Evolutionary conservation across 768 basidiomycete genomes (phyloP).

Genomic region (Boletus insuetus): DNA sequence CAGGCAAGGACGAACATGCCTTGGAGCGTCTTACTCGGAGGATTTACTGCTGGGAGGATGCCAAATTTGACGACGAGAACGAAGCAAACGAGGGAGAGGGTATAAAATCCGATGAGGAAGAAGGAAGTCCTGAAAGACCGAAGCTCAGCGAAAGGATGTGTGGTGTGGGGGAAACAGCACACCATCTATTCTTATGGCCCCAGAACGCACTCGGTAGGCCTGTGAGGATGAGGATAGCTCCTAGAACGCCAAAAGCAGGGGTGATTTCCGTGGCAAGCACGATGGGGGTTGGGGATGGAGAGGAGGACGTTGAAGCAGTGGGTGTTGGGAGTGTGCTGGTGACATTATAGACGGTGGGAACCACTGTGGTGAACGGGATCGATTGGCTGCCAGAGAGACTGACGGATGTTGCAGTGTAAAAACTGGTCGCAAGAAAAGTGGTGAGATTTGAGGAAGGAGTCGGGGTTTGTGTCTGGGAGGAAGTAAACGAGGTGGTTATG

Average conservation of each 20-base stretch:
- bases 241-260: slow-evolving; percentile 87
- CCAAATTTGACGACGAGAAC: slow-evolving; percentile 89
- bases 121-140: slow-evolving; percentile 72
- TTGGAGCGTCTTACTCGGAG: slow-evolving; percentile 73
- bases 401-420: slow-evolving; percentile 48
- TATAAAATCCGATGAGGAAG: slow-evolving; percentile 91
- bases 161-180: slow-evolving; percentile 21
- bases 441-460: slow-evolving; percentile 37
- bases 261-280: slow-evolving; percentile 66
- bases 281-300: slow-evolving; percentile 35
- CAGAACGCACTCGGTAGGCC: slow-evolving; percentile 88
- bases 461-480: background rate
- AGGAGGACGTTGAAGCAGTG: slow-evolving; percentile 44
- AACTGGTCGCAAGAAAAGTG: slow-evolving; percentile 53
- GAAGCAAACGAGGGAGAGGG: slow-evolving; percentile 79
- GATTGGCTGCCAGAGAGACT: slow-evolving; percentile 47
- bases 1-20: slow-evolving; percentile 89
- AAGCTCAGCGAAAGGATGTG: slow-evolving; percentile 4
- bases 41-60: slow-evolving; percentile 77
- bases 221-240: slow-evolving; percentile 83
- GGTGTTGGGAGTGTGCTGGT: slow-evolving; percentile 52
- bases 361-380: slow-evolving; percentile 48
- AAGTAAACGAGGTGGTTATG: background rate
- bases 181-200: slow-evolving; percentile 97
- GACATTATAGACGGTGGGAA: slow-evolving; percentile 63